Percentiles rank a stretch among this genome's conserved stretches.
Conservation (phyloP, 768 basidiomycete genomes). For the Gautieria morchelliformis region DNA sequence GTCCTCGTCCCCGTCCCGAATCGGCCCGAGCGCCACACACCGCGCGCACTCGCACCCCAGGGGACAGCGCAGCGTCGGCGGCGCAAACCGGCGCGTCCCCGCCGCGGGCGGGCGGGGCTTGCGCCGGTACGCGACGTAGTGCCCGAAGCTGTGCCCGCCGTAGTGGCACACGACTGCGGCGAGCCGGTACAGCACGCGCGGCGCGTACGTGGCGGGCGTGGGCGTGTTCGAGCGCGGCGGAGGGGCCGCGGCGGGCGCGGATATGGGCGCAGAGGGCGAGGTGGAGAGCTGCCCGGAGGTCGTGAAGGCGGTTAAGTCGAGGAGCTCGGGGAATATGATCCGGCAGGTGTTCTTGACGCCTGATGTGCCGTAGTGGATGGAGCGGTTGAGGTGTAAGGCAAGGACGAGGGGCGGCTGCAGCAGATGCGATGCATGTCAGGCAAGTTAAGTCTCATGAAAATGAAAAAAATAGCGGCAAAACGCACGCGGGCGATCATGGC, state of each 20-base stretch:
- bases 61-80: conserved; percentile 31
- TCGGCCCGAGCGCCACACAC: conserved; percentile 39
- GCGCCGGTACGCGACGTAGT: conserved; percentile 87
- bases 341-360: conserved; percentile 78
- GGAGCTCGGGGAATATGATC: conserved; percentile 75
- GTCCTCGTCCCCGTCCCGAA: conserved; percentile 51
- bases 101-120: conserved; percentile 49
- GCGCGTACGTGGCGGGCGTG: conserved; percentile 43
- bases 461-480: conserved; percentile 10
- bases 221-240: conserved; percentile 41
- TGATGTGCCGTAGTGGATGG: conserved; percentile 66
- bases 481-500: conserved; percentile 85
- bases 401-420: conserved; percentile 76
- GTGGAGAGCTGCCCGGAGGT: conserved; percentile 73
- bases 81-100: conserved; percentile 29
- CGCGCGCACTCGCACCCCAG: conserved; percentile 38
- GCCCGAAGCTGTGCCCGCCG: conserved; percentile 87
- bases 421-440: not conserved
- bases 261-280: conserved; percentile 60
- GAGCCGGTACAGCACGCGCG: conserved; percentile 78
- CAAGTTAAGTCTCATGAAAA: too few species aligned
- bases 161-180: conserved; percentile 85
- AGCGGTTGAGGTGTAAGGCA: conserved; percentile 85
- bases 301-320: conserved; percentile 84
- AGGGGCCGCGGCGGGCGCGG: conserved; percentile 42